These are phyloP conservation scores for Globisporangium nodosum DNA, from an alignment of 352 stramenopile genomes.

Conservation along the genomic window DNA sequence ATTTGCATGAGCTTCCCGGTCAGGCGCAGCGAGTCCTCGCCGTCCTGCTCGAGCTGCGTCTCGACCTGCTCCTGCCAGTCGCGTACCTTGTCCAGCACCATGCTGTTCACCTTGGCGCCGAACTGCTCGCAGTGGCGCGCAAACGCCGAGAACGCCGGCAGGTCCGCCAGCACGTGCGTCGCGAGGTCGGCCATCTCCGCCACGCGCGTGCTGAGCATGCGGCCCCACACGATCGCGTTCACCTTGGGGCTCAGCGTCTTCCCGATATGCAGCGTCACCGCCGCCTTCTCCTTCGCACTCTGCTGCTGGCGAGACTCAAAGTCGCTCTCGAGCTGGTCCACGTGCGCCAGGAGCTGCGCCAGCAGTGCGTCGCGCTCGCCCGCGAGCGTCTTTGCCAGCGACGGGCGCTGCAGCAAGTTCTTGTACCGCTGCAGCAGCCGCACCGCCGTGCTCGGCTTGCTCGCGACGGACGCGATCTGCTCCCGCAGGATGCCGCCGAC, in stretches of 20 bases:
- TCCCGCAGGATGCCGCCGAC: constrained; percentile 82
- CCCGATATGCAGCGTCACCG: constrained; percentile 35
- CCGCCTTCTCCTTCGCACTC: constrained; percentile 16
- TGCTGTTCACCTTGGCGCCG: constrained; percentile 41
- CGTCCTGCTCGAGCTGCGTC: constrained; percentile 51
- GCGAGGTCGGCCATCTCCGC: constrained; percentile 42
- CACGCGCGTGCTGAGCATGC: constrained; percentile 65
- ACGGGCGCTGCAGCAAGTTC: constrained; percentile 71
- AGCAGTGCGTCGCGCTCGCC: constrained; percentile 87
- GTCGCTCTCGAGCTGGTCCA: constrained; percentile 87
- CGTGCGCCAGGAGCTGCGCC: constrained; percentile 71
- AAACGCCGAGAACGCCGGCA: constrained; percentile 54
- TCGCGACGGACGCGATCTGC: constrained; percentile 53
- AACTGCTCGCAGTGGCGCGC: constrained; percentile 52
- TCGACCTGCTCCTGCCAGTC: constrained; percentile 86
- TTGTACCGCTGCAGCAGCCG: constrained; percentile 84
- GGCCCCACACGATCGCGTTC: constrained; percentile 81
- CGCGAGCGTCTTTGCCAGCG: constrained; percentile 68
- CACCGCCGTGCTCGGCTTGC: constrained; percentile 59
- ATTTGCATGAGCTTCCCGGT: constrained; percentile 90
- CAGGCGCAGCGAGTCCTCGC: constrained; percentile 57
- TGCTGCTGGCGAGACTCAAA: constrained; percentile 59
- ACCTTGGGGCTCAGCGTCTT: constrained; percentile 84
- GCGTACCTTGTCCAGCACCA: constrained; percentile 75
- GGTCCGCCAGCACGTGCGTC: constrained; percentile 52